Evolutionary conservation across 169 alveolate species (phyloP).

Genomic region (Theileria parva): DNA sequence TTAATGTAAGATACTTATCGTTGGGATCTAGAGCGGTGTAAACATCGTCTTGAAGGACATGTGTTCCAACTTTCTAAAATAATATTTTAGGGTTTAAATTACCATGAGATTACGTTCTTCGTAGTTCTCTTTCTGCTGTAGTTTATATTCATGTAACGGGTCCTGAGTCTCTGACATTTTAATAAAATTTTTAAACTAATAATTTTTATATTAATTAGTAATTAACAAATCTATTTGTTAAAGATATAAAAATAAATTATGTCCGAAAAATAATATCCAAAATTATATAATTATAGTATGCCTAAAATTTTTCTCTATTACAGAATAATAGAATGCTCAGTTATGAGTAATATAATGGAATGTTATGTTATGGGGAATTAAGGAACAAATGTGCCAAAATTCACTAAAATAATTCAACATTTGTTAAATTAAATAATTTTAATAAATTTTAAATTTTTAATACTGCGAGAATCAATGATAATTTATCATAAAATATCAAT

Average conservation of each 20-base stretch:
- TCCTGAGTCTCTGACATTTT: slow-evolving; percentile 10
- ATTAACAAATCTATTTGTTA: background rate
- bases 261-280: background rate
- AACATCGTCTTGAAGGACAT: slow-evolving; percentile 15
- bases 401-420: no score
- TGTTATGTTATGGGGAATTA: no score
- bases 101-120: background rate
- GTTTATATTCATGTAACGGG: slow-evolving; percentile 2
- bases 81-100: background rate
- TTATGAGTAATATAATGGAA: no score
- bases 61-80: background rate
- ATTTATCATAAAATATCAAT: no score
- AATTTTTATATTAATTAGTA: background rate
- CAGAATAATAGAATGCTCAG: no score
- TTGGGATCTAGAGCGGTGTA: background rate
- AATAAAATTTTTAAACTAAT: background rate
- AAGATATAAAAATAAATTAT: background rate
- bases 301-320: no score
- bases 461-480: no score
- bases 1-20: background rate
- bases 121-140: slow-evolving; percentile 22
- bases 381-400: no score
- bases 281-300: background rate
- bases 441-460: no score
- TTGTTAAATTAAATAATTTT: no score